These are phyloP conservation scores for Hysterangium stoloniferum DNA, from an alignment of 768 basidiomycete species.

Conservation along the genomic window DNA sequence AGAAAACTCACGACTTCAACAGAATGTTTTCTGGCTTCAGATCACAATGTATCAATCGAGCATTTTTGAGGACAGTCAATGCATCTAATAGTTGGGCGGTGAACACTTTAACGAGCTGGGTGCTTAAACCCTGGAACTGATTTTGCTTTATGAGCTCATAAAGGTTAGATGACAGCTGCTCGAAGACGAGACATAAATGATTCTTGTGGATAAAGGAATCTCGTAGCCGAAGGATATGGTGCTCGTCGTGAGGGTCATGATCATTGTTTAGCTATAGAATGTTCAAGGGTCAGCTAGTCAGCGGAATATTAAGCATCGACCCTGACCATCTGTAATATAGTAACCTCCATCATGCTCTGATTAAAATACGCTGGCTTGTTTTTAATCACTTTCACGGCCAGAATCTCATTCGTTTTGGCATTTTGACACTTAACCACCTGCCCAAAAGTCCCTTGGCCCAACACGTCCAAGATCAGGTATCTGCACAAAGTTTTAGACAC, in stretches of 20 bases:
- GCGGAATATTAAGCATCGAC: background rate
- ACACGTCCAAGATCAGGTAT: constrained; percentile 94
- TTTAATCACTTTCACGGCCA: constrained; percentile 98
- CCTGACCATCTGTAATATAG: constrained; percentile 89
- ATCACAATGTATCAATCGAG: constrained; percentile 95
- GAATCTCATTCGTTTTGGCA: constrained; percentile 97
- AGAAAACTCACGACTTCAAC: constrained; percentile 71
- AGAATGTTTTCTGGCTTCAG: constrained; percentile 98
- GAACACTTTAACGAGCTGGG: constrained; percentile 97
- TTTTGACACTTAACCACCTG: constrained; percentile 99
- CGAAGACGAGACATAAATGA: constrained; percentile 96
- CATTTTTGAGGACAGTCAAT: constrained; percentile 87
- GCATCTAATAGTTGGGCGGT: constrained; percentile 93
- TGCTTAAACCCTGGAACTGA: constrained; percentile 94
- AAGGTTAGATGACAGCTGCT: constrained; percentile 91
- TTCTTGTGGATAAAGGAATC: constrained; percentile 96
- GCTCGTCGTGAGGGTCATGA: constrained; percentile 90
- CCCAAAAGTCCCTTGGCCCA: constrained; percentile 98
- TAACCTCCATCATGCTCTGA: constrained; percentile 99
- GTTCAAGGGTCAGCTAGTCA: constrained; percentile 1
- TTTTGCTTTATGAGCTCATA: constrained; percentile 99
- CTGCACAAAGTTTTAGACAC: constrained; percentile 37
- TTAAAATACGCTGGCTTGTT: constrained; percentile 99
- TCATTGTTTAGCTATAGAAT: constrained; percentile 81
- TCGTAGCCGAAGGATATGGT: constrained; percentile 90